Evolutionary conservation across 108 stramenopile species (phyloP).

Genomic region (Nitzschia putrida): DNA sequence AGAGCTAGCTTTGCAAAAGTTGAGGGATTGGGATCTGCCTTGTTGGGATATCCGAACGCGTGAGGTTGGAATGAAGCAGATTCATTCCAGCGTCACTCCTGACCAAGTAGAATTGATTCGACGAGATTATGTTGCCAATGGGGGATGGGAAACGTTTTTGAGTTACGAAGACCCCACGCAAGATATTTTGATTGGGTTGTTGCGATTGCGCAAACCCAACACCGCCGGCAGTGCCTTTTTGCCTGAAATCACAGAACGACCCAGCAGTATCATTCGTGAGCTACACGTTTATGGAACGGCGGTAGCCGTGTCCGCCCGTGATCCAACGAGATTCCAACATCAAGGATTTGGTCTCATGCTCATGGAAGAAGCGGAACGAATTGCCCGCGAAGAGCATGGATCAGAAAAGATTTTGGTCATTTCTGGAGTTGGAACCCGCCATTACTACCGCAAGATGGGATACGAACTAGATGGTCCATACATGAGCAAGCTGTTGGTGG

Average conservation of each 20-base stretch:
- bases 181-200: constrained; percentile 84
- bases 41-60: constrained; percentile 93
- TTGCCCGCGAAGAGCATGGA: constrained; percentile 90
- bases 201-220: constrained; percentile 54
- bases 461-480: constrained; percentile 90
- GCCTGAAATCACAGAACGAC: constrained; percentile 53
- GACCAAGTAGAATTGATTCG: constrained; percentile 93
- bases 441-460: constrained; percentile 95
- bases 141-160: constrained; percentile 95
- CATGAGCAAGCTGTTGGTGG: constrained; percentile 75
- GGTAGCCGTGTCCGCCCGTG: constrained; percentile 83
- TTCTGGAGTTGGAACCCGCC: constrained; percentile 93
- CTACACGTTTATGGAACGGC: constrained; percentile 97
- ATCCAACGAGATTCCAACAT: constrained; percentile 94
- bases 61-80: constrained; percentile 95
- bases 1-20: constrained; percentile 81
- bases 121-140: constrained; percentile 91
- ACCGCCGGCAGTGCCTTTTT: constrained; percentile 26
- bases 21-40: constrained; percentile 86
- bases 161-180: constrained; percentile 92
- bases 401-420: constrained; percentile 91
- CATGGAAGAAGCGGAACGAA: constrained; percentile 95
- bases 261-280: constrained; percentile 87
- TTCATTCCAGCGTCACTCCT: constrained; percentile 85
- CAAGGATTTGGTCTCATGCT: constrained; percentile 93